phyloP scores from a whole-genome alignment of 2,329 filamentous ascomycete genomes.

The Venturia oleaginea region DNA sequence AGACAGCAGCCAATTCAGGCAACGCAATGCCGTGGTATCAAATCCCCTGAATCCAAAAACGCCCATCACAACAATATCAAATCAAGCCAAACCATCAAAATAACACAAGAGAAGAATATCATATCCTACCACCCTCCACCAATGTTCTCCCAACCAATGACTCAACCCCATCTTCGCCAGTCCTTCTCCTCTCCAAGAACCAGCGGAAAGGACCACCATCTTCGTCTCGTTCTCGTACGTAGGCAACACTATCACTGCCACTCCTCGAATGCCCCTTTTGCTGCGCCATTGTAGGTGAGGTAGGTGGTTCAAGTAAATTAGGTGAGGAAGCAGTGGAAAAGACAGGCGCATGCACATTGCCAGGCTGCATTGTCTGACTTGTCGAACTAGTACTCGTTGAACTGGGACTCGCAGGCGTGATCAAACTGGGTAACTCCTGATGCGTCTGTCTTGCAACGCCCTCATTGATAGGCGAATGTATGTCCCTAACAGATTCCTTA shows the following conservation, averaged over 20 bases:
- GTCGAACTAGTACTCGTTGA: not conserved
- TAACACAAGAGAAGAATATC: not conserved
- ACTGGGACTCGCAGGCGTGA: not conserved
- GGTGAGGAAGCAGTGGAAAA: not conserved
- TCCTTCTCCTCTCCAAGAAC: conserved; percentile 61
- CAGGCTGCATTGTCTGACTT: not conserved
- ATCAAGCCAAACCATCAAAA: not conserved
- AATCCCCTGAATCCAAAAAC: not conserved
- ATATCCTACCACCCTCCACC: conserved; percentile 45
- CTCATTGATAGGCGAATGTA: not conserved
- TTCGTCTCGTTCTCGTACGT: conserved; percentile 53
- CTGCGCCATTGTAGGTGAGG: not conserved
- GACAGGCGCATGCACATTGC: not conserved
- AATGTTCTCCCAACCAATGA: conserved; percentile 58
- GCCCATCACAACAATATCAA: not conserved
- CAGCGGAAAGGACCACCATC: conserved; percentile 50
- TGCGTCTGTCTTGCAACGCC: not conserved
- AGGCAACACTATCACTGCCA: conserved; percentile 50
- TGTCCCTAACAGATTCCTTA: not conserved
- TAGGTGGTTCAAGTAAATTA: not conserved
- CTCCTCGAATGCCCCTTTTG: conserved; percentile 25
- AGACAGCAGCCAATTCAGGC: not conserved
- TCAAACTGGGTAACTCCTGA: not conserved
- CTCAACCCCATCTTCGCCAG: conserved; percentile 54
- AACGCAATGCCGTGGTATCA: not conserved